Evolutionary conservation across 208 protist genomes (phyloP).

Genomic region (Porcisia deanei): DNA sequence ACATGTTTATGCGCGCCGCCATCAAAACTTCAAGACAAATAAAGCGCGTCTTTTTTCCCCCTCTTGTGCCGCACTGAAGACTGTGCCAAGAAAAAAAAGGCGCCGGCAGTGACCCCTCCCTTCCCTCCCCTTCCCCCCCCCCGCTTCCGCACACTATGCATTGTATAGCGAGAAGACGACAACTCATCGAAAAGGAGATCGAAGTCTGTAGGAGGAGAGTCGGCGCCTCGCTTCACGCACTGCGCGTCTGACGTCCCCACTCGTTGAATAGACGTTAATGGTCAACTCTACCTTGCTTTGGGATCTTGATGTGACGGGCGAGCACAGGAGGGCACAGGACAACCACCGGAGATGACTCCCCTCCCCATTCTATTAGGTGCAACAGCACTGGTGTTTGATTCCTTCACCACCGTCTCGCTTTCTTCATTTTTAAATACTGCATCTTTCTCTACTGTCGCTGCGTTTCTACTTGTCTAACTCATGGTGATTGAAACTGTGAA

Average conservation of each 20-base stretch:
- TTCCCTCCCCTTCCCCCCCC: too few species aligned
- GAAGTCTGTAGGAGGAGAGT: not conserved
- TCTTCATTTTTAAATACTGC: not conserved
- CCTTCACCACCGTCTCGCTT: not conserved
- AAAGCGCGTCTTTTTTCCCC: too few species aligned
- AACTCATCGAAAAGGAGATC: too few species aligned
- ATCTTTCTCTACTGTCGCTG: not conserved
- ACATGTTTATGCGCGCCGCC: too few species aligned
- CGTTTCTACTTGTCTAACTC: not conserved
- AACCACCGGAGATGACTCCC: not conserved
- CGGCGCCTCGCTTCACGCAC: not conserved
- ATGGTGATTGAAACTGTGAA: not conserved
- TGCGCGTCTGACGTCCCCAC: not conserved
- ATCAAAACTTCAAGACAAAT: too few species aligned
- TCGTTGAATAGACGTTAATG: not conserved
- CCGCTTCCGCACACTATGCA: too few species aligned
- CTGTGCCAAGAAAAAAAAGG: too few species aligned
- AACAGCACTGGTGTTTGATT: not conserved
- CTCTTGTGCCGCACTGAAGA: too few species aligned
- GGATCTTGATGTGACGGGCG: not conserved
- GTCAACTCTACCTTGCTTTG: not conserved
- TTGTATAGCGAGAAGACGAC: too few species aligned
- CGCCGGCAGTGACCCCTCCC: too few species aligned
- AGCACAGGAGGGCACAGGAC: not conserved
- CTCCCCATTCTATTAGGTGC: not conserved